A percentile compares a stretch with the other conserved stretches of the same genome.
Conservation (phyloP, 257 asterid genomes). For the Capsicum rhomboideum region DNA sequence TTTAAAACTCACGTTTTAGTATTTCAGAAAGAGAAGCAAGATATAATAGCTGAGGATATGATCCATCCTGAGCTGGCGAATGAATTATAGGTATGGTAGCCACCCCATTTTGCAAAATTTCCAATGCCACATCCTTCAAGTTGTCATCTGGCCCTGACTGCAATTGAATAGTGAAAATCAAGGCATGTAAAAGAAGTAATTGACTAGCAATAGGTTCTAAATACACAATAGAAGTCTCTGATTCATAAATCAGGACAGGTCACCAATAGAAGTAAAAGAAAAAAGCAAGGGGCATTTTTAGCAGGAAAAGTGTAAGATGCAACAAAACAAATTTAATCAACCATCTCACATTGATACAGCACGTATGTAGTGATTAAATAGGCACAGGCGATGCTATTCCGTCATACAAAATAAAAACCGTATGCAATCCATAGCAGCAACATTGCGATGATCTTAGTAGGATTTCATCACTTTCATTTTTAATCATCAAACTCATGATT, state of each 20-base stretch:
- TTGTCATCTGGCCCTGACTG: constrained; percentile 94
- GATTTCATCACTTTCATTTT: not conserved
- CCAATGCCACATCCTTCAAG: constrained; percentile 72
- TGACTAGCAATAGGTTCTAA: not conserved
- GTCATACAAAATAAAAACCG: not conserved
- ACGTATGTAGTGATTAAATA: not conserved
- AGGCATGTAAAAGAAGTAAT: not conserved
- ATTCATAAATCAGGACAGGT: not conserved
- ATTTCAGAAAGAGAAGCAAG: constrained; percentile 86
- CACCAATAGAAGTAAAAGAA: not conserved
- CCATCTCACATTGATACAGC: not conserved
- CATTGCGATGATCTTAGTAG: not conserved
- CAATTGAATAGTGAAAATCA: not conserved
- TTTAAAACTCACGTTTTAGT: constrained; percentile 51
- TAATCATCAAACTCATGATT: not conserved
- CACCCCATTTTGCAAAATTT: constrained; percentile 67
- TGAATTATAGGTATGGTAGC: constrained; percentile 78
- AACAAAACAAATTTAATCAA: not conserved
- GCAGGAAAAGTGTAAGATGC: not conserved
- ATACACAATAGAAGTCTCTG: not conserved
- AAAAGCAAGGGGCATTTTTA: not conserved
- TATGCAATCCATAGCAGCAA: not conserved
- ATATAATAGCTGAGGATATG: constrained; percentile 70
- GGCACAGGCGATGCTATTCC: not conserved
- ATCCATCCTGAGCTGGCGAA: constrained; percentile 51